Evolutionary conservation across 306 rosid genomes (phyloP), one percentile per base, ranked within the genome.

Genomic region (Pterocarpus macrocarpus): DNA sequence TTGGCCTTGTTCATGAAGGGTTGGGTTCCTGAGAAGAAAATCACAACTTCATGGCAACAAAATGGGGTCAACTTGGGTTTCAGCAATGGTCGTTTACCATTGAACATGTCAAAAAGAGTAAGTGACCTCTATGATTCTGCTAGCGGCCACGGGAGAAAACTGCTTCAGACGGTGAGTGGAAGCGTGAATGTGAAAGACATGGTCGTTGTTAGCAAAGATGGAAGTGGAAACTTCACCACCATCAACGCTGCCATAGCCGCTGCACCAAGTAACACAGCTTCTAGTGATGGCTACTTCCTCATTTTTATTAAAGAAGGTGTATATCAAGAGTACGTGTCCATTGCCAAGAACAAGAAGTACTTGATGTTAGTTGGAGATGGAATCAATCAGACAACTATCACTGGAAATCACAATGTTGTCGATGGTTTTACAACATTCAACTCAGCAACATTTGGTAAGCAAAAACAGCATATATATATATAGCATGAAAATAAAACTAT

Each of bases 361-460:
- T 78, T 94, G 85, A 88, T 94, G 98, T 71, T 94, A 32, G 82
- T 94, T n/a, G 97, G 98, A 62, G 94, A 90, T 1, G 97, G 98
- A 2, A 92, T 90, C 64, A 92, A 92, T 69, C 88, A 43, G 65
- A 92, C 97, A 1, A 50, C 90, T 8, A 76, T 94, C 72, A 94
- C 97, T 0, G 98, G 98, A 0, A 64, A 85, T 57, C 86, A 85
- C 12, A 94, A 84, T 50, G 96, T 92, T 16, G 93, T 58, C 0
- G 97, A 92, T 76, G 91, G 92, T 11, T 92, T 59, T 81, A 94
- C 98, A 7, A 94, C 97, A 7, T 90, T 92, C 84, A 92, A 90
- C 72, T 89, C 97, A 3, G 89, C 94, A 22, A 92, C 98, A 41
- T 79, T 94, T 52, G 95, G 97, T 94, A 87, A 70, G 80, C 15